phyloP scores from a whole-genome alignment of 2,329 filamentous ascomycete genomes.

The Cytospora chrysosperma region DNA sequence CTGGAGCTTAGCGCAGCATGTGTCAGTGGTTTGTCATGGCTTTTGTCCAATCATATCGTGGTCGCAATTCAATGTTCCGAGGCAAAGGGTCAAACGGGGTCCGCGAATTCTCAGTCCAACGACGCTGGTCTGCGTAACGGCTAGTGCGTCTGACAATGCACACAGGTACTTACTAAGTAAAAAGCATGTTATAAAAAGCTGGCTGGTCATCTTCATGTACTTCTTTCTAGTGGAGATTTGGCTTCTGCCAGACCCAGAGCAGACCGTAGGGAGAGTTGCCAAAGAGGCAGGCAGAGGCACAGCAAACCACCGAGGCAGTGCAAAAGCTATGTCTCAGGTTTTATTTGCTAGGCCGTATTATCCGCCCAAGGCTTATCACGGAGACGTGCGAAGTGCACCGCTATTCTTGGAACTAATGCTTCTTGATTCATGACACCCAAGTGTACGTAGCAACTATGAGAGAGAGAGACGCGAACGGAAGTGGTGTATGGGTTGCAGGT shows the following conservation, averaged over 20 bases:
- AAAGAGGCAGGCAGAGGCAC: no score
- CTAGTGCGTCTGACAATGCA: no score
- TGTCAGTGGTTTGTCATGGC: conserved; percentile 16
- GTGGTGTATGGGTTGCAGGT: conserved; percentile 9
- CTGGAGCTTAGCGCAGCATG: conserved; percentile 3
- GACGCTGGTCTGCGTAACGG: no score
- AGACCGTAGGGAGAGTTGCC: no score
- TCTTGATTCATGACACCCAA: conserved; percentile 11
- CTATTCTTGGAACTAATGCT: background rate
- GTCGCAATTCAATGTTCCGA: background rate
- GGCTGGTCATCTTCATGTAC: no score
- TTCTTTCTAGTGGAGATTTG: no score
- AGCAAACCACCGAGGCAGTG: no score
- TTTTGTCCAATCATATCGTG: conserved; percentile 6
- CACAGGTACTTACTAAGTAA: no score
- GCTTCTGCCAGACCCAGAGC: no score
- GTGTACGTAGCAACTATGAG: background rate
- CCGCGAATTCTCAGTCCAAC: background rate
- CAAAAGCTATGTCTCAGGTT: no score
- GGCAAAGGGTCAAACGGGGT: background rate
- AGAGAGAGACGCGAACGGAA: conserved; percentile 6
- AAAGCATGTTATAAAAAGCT: no score
- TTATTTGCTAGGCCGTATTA: no score
- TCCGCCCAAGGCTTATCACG: background rate
- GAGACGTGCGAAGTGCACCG: background rate